Percentiles rank a stretch among this genome's conserved stretches.
phyloP scores from a whole-genome alignment of 2,329 filamentous ascomycete genomes.

The Venturia pyrina region DNA sequence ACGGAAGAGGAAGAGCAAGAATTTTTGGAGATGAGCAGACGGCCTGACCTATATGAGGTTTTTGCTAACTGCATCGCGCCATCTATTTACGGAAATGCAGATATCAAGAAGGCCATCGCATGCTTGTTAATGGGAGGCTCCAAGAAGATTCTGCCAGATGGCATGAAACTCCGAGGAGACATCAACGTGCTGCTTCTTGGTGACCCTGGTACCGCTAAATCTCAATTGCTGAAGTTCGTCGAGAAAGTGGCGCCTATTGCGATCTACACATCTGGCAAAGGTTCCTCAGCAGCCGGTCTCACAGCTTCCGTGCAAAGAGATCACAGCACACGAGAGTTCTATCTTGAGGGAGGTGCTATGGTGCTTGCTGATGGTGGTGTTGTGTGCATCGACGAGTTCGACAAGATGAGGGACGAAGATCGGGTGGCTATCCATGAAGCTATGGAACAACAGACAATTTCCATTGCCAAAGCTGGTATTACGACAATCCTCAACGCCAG shows the following conservation, averaged over 20 bases:
- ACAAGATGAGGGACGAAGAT: conserved; percentile 99
- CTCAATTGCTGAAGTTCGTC: conserved; percentile 92
- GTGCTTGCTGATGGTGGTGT: conserved; percentile 94
- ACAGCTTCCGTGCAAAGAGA: conserved; percentile 96
- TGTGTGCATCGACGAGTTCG: conserved; percentile 98
- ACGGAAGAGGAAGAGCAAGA: conserved; percentile 96
- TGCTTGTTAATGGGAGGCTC: conserved; percentile 89
- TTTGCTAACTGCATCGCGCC: conserved; percentile 91
- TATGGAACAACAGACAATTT: conserved; percentile 99
- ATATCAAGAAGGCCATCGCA: conserved; percentile 96
- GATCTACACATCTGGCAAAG: conserved; percentile 97
- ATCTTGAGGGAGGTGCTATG: conserved; percentile 96
- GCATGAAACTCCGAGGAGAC: conserved; percentile 94
- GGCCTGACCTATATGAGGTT: conserved; percentile 82
- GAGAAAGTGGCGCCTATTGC: conserved; percentile 94
- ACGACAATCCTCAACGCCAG: conserved; percentile 95
- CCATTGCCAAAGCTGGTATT: conserved; percentile 96
- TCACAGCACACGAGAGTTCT: conserved; percentile 86
- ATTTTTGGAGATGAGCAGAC: conserved; percentile 80
- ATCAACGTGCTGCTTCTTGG: conserved; percentile 96
- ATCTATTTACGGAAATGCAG: conserved; percentile 89
- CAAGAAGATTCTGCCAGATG: conserved; percentile 95
- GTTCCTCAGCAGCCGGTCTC: conserved; percentile 92
- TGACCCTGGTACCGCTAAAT: conserved; percentile 97
- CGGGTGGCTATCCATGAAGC: conserved; percentile 97